Evolutionary conservation across 2,329 filamentous ascomycete species (phyloP), one percentile per base, ranked within the genome.

Genomic region (Sclerotinia nivalis): DNA sequence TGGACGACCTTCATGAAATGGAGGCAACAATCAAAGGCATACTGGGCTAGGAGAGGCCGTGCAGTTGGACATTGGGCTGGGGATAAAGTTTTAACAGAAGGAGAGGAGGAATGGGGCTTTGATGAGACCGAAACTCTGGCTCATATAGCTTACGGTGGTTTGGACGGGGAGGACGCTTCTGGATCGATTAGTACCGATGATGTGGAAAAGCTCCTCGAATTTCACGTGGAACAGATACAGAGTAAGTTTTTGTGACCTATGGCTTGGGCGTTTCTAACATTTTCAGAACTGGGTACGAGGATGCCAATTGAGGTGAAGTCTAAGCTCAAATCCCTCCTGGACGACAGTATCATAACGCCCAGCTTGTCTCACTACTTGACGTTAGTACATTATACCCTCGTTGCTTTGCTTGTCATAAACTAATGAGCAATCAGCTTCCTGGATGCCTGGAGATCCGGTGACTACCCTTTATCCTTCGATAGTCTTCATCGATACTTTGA

Each of bases 401-500:
- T 7, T 15, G 10, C 13, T 37, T 7, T 15, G 8, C 10, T 31
- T 28, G 25, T 9, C 13, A 49, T 54, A 34, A 31, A 31, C 73
- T 79, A 52, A 77, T 60, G 4, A 20, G 20, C 54, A 18, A 71
- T 31, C 74, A 93, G 90, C 74, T 98, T 97, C 77, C 88, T 97
- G 20, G 94, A 99, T 79, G 88, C 93, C 0, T 98, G 94, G 95
- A 88, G 91, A 78, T 89, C 93, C 4, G 95, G 95, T 6, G 93
- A 98, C 80, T 96, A 95, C 76, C 89, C 92, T 18, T 93, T 92
- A 0, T 91, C 96, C 0, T 96, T 97, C 78, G 95, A 99, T 76
- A 90, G 90, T 74, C 84, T 99, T 28, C 94, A 98, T 79, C 90
- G 93, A 66, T 99, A 97, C 80, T 99, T 97, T 76, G 96, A 99